Evolutionary conservation across 768 basidiomycete genomes (phyloP).

Genomic region (Mycena epipterygia): DNA sequence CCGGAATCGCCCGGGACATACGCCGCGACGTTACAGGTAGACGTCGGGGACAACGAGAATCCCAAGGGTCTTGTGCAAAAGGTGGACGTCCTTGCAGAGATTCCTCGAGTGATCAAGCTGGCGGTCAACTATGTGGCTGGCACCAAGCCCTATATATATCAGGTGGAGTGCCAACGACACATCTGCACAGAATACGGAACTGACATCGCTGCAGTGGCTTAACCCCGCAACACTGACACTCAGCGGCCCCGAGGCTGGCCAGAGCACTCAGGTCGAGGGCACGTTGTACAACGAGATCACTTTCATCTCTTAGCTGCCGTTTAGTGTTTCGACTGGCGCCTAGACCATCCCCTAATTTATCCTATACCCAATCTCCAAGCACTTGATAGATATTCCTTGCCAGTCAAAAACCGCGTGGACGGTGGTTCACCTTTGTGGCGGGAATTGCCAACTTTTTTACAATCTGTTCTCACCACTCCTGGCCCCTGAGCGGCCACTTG

Average conservation of each 20-base stretch:
- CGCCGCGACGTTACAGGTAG: conserved; percentile 67
- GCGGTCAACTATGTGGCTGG: conserved; percentile 94
- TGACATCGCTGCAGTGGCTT: conserved; percentile 53
- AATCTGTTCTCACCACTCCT: no score
- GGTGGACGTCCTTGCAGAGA: conserved; percentile 95
- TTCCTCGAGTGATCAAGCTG: conserved; percentile 92
- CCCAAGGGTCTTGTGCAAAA: conserved; percentile 89
- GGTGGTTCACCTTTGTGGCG: no score
- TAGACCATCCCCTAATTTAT: conserved; percentile 27
- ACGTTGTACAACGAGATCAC: conserved; percentile 90
- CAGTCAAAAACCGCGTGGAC: no score
- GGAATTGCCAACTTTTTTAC: no score
- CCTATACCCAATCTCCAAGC: no score
- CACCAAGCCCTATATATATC: conserved; percentile 95
- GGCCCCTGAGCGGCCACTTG: no score
- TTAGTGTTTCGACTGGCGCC: not conserved
- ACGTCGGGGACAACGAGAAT: conserved; percentile 69
- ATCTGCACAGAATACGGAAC: not conserved
- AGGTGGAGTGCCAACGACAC: conserved; percentile 65
- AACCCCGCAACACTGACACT: conserved; percentile 61
- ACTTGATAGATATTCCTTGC: no score
- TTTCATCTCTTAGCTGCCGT: conserved; percentile 83
- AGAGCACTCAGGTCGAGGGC: conserved; percentile 71
- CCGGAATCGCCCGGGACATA: conserved; percentile 65
- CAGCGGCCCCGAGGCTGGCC: conserved; percentile 56